phyloP scores from a whole-genome alignment of 768 basidiomycete species.

The Hericium alpestre region DNA sequence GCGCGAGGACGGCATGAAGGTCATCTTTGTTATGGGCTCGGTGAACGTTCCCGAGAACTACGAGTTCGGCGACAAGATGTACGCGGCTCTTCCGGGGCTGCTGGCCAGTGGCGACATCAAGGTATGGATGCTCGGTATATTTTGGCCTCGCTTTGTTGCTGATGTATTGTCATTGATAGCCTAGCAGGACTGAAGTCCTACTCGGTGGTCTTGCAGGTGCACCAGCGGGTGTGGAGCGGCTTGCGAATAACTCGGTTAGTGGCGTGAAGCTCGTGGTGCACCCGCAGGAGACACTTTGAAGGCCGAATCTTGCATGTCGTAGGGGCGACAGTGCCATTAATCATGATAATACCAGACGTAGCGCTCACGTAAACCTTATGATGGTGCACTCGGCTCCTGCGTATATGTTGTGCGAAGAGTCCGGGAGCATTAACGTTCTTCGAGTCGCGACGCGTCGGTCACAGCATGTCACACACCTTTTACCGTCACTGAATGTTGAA shows the following conservation, averaged over 20 bases:
- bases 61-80: constrained; percentile 17
- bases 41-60: constrained; percentile 5
- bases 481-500: too few relatives aligned
- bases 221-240: constrained; percentile 10
- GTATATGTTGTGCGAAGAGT: too few relatives aligned
- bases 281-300: neutral
- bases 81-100: neutral
- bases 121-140: neutral
- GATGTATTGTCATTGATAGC: constrained; percentile 6
- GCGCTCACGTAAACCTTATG: too few relatives aligned
- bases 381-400: too few relatives aligned
- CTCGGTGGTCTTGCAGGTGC: constrained; percentile 17
- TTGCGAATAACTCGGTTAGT: constrained; percentile 15
- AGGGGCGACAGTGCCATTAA: neutral
- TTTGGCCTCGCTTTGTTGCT: neutral
- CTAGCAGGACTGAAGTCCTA: constrained; percentile 16
- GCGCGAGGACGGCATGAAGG: constrained; percentile 9
- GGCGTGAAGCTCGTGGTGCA: constrained; percentile 17
- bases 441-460: too few relatives aligned
- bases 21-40: constrained; percentile 1
- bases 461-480: too few relatives aligned
- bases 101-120: neutral
- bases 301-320: neutral
- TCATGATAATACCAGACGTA: neutral
- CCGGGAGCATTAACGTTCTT: too few relatives aligned